These are phyloP conservation scores for Hanseniaspora hatyaiensis DNA, from an alignment of 805 yeast genomes.

Conservation along the genomic window DNA sequence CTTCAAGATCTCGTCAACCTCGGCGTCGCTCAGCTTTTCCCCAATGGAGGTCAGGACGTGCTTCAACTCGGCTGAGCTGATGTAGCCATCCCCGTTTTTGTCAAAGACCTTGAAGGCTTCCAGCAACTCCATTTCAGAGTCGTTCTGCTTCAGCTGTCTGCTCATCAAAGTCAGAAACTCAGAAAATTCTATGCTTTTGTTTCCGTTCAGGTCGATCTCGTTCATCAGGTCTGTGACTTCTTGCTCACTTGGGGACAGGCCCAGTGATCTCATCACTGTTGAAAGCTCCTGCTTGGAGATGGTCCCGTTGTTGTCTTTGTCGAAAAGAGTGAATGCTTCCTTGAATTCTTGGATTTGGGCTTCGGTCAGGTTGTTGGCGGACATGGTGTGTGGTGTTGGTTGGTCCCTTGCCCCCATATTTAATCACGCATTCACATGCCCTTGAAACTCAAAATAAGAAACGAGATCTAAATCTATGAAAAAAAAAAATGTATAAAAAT, in stretches of 20 bases:
- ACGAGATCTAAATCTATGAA: too few relatives aligned
- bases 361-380: slow-evolving; percentile 60
- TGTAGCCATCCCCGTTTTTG: slow-evolving; percentile 91
- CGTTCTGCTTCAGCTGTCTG: slow-evolving; percentile 89
- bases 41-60: slow-evolving; percentile 97
- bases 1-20: slow-evolving; percentile 91
- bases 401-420: too few relatives aligned
- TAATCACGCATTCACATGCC: too few relatives aligned
- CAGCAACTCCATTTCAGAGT: slow-evolving; percentile 89
- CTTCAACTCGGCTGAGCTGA: slow-evolving; percentile 90
- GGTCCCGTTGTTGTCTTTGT: slow-evolving; percentile 92
- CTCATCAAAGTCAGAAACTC: slow-evolving; percentile 81
- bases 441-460: too few relatives aligned
- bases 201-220: slow-evolving; percentile 92
- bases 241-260: slow-evolving; percentile 91
- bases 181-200: slow-evolving; percentile 74
- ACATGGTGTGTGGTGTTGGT: slow-evolving; percentile 16
- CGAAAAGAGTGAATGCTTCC: slow-evolving; percentile 95
- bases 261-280: slow-evolving; percentile 97
- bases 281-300: slow-evolving; percentile 93
- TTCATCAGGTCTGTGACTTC: slow-evolving; percentile 94
- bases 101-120: slow-evolving; percentile 98
- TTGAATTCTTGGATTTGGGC: slow-evolving; percentile 94
- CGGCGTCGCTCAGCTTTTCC: slow-evolving; percentile 90
- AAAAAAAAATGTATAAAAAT: too few relatives aligned